A percentile compares a stretch with the other conserved stretches of the same genome.
phyloP scores from a whole-genome alignment of 352 stramenopile genomes.

The Elongisporangium undulatum region DNA sequence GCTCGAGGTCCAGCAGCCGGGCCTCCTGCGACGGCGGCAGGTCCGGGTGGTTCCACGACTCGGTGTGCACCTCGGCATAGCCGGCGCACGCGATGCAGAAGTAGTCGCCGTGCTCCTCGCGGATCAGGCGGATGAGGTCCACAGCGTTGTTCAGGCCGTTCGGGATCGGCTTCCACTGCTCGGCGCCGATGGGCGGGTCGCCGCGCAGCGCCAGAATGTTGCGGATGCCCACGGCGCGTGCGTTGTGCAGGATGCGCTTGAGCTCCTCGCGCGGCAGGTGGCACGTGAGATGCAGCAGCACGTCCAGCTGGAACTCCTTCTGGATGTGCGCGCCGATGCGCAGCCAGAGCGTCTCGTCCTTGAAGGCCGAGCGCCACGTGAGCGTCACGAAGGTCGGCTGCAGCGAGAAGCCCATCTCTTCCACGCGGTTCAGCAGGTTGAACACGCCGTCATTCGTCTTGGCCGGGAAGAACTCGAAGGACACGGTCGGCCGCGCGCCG shows the following conservation, averaged over 20 bases:
- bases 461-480: constrained; percentile 86
- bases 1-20: constrained; percentile 90
- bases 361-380: constrained; percentile 88
- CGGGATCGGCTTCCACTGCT: constrained; percentile 78
- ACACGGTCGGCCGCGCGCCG: constrained; percentile 52
- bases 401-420: constrained; percentile 83
- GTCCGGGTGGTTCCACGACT: constrained; percentile 83
- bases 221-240: constrained; percentile 85
- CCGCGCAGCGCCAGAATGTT: constrained; percentile 98
- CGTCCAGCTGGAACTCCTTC: constrained; percentile 81
- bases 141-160: constrained; percentile 92
- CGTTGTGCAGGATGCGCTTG: constrained; percentile 60
- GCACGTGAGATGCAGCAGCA: constrained; percentile 79
- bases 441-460: constrained; percentile 85
- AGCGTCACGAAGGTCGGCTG: constrained; percentile 87
- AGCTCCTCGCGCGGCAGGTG: constrained; percentile 66
- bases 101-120: constrained; percentile 93
- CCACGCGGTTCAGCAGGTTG: constrained; percentile 79
- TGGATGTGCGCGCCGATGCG: constrained; percentile 87
- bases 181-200: constrained; percentile 92
- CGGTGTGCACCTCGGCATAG: constrained; percentile 94
- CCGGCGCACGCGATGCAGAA: constrained; percentile 97
- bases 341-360: constrained; percentile 87
- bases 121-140: constrained; percentile 97
- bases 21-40: constrained; percentile 74